Conservation (phyloP, 2,329 filamentous ascomycete species). For the Neofusicoccum parvum region DNA sequence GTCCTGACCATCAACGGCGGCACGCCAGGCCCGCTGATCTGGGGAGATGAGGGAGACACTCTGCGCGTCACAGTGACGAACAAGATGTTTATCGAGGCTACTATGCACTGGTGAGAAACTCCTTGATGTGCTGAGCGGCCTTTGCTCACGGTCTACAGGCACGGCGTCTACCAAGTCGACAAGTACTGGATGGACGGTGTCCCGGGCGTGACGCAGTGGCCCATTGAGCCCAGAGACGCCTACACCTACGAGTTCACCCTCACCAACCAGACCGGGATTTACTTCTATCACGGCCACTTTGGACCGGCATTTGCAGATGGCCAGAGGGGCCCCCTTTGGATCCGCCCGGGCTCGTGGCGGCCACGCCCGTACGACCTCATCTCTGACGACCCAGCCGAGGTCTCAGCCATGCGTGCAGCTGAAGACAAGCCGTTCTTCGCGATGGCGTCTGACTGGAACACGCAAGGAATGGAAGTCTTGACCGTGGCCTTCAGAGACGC, state of each 20-base stretch:
- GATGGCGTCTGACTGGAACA: conserved; percentile 59
- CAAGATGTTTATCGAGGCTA: conserved; percentile 50
- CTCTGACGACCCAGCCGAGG: conserved; percentile 38
- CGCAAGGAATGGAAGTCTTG: conserved; percentile 28
- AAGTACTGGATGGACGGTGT: conserved; percentile 65
- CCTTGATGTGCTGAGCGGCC: background rate
- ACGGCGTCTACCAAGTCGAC: conserved; percentile 51
- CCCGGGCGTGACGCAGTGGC: conserved; percentile 57
- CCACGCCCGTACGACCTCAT: conserved; percentile 56
- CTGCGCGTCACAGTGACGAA: conserved; percentile 46
- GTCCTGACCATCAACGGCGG: conserved; percentile 40
- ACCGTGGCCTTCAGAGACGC: background rate
- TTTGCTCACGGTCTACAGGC: background rate
- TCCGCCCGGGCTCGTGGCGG: conserved; percentile 42
- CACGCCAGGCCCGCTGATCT: conserved; percentile 47
- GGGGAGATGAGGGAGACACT: conserved; percentile 24
- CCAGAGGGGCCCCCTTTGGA: conserved; percentile 58
- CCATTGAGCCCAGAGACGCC: conserved; percentile 51
- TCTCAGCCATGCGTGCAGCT: conserved; percentile 52
- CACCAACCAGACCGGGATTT: conserved; percentile 59
- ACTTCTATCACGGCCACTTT: conserved; percentile 64
- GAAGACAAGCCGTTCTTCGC: conserved; percentile 52
- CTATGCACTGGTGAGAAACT: conserved; percentile 54
- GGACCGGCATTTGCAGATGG: conserved; percentile 62
- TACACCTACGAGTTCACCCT: conserved; percentile 58